phyloP scores from a whole-genome alignment of 169 alveolate genomes.

The Eimeria acervulina region DNA sequence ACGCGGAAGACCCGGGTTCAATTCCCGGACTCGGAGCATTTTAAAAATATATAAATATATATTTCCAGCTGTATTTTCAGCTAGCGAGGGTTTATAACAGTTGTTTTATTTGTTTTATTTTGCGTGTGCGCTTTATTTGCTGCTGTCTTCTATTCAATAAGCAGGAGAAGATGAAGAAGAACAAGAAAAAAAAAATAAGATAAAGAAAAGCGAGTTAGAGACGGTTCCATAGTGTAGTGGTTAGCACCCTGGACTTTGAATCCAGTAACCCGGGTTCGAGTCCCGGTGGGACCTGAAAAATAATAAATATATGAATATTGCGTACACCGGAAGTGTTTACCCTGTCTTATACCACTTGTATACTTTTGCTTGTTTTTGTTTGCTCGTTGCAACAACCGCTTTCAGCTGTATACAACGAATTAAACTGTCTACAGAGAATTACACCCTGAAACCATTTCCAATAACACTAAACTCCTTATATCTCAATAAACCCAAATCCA shows the following conservation, averaged over 20 bases:
- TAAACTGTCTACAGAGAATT: too few relatives aligned
- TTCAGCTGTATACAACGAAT: too few relatives aligned
- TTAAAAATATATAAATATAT: background rate
- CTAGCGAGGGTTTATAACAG: too few relatives aligned
- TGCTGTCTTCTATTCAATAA: background rate
- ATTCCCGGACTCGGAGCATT: slow-evolving; percentile 94
- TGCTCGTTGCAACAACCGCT: too few relatives aligned
- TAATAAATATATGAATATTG: too few relatives aligned
- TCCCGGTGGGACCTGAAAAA: slow-evolving; percentile 85
- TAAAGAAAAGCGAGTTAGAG: background rate
- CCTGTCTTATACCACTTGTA: too few relatives aligned
- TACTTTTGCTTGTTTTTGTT: too few relatives aligned
- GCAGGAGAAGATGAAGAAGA: background rate
- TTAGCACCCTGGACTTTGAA: slow-evolving; percentile 86
- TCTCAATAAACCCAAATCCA: background rate
- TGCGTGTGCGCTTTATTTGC: too few relatives aligned
- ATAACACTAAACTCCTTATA: too few relatives aligned
- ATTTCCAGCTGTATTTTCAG: too few relatives aligned
- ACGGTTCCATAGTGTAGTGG: slow-evolving; percentile 85
- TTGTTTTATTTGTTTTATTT: background rate
- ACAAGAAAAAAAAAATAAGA: background rate
- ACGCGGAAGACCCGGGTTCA: slow-evolving; percentile 96
- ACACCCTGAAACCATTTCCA: too few relatives aligned
- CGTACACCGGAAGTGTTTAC: background rate
- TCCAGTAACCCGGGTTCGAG: slow-evolving; percentile 86